These are phyloP conservation scores for Thuidium tamariscinum DNA, from an alignment of 225 moss, liverwort and hornwort species.

Conservation along the genomic window DNA sequence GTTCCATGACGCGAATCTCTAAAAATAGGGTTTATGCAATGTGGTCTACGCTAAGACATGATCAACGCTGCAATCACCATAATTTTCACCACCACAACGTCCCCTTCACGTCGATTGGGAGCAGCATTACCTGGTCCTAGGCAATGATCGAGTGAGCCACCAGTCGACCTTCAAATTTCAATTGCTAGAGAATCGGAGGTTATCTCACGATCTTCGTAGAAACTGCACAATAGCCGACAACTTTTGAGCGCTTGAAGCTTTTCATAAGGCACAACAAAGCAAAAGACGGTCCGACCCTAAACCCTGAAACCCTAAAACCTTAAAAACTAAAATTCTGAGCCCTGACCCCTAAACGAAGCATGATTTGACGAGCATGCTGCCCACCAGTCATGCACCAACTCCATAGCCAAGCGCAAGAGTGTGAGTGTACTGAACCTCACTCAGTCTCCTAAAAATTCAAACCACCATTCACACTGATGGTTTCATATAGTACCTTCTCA, in stretches of 20 bases:
- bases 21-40: not conserved
- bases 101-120: not conserved
- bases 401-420: not conserved
- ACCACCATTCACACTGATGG: not conserved
- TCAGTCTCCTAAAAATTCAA: not conserved
- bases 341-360: not conserved
- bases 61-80: not conserved
- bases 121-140: not conserved
- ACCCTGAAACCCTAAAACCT: not conserved
- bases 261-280: not conserved
- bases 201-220: not conserved
- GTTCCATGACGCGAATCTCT: not conserved
- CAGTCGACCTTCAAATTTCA: not conserved
- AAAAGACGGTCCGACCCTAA: not conserved
- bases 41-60: not conserved
- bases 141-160: not conserved
- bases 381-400: not conserved
- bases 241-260: no score
- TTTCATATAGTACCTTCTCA: not conserved
- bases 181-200: not conserved
- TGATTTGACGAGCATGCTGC: not conserved
- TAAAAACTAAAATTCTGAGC: not conserved
- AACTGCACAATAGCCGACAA: not conserved
- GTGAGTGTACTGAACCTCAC: constrained; percentile 2
- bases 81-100: not conserved